Evolutionary conservation across 1,139 yeast genomes (phyloP).

Genomic region (Taphrina flavorubra): DNA sequence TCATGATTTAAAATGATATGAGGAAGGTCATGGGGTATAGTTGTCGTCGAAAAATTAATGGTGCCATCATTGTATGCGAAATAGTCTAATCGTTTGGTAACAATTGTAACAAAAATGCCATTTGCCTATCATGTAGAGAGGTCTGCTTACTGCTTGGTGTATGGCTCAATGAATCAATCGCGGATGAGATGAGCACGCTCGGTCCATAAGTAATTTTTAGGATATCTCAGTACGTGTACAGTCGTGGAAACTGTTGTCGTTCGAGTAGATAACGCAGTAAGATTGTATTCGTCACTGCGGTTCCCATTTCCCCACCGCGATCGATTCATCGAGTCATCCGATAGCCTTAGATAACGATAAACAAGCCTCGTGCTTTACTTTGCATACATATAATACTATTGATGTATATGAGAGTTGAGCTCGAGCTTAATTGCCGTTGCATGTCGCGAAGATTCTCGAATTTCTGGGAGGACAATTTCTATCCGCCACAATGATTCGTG

Average conservation of each 20-base stretch:
- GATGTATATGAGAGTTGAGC: neutral
- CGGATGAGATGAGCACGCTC: neutral
- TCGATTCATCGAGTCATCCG: neutral
- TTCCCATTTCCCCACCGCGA: neutral
- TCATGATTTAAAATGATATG: too few relatives aligned
- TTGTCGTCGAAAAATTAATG: too few relatives aligned
- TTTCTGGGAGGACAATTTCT: conserved; percentile 10
- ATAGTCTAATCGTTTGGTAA: too few relatives aligned
- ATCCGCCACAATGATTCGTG: conserved; percentile 12
- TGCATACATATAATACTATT: too few relatives aligned
- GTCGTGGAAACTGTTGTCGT: conserved; percentile 17
- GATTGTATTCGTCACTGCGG: conserved; percentile 24
- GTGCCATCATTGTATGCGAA: too few relatives aligned
- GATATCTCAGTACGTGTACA: conserved; percentile 29
- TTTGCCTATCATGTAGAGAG: too few relatives aligned
- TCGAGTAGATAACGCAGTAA: conserved; percentile 37
- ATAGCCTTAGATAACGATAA: neutral
- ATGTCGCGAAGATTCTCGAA: conserved; percentile 16
- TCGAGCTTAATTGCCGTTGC: too few relatives aligned
- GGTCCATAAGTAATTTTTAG: neutral
- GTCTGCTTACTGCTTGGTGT: too few relatives aligned
- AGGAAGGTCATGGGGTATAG: too few relatives aligned
- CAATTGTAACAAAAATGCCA: too few relatives aligned
- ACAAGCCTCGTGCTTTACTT: too few relatives aligned
- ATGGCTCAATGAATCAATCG: neutral